Conservation (phyloP, 2,329 filamentous ascomycete genomes). For the Cladosporium austrohemisphaericum region DNA sequence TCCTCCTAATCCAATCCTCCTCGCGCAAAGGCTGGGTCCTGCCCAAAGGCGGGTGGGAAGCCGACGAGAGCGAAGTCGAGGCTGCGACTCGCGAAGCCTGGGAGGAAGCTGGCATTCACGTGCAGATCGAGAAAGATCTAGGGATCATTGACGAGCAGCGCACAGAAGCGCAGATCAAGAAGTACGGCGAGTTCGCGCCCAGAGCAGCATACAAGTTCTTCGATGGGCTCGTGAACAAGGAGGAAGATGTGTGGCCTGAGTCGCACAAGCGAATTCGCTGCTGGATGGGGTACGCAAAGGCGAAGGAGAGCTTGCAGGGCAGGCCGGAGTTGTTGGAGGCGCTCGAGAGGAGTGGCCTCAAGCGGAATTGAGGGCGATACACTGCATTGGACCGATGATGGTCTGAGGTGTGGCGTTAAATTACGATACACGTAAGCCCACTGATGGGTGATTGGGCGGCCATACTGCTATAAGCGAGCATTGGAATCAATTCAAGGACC, state of each 20-base stretch:
- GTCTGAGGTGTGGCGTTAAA: too few relatives aligned
- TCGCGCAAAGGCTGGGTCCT: slow-evolving; percentile 91
- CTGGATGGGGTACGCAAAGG: slow-evolving; percentile 85
- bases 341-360: slow-evolving; percentile 63
- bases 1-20: slow-evolving; percentile 90
- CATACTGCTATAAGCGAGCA: too few relatives aligned
- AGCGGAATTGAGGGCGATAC: slow-evolving; percentile 20
- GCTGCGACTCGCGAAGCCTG: slow-evolving; percentile 86
- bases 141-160: slow-evolving; percentile 82
- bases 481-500: too few relatives aligned
- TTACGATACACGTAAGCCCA: too few relatives aligned
- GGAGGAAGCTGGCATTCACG: slow-evolving; percentile 93
- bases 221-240: slow-evolving; percentile 81
- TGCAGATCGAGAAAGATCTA: slow-evolving; percentile 78
- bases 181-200: slow-evolving; percentile 51
- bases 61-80: slow-evolving; percentile 84
- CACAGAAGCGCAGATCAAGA: slow-evolving; percentile 32
- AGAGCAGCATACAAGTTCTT: slow-evolving; percentile 78
- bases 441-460: too few relatives aligned
- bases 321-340: slow-evolving; percentile 88
- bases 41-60: slow-evolving; percentile 97
- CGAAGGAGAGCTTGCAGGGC: slow-evolving; percentile 69
- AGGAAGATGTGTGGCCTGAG: slow-evolving; percentile 89
- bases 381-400: too few relatives aligned
- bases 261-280: slow-evolving; percentile 82